Base-by-base conservation (phyloP, 306 rosid genomes). In the Canavalia gladiata region DNA sequence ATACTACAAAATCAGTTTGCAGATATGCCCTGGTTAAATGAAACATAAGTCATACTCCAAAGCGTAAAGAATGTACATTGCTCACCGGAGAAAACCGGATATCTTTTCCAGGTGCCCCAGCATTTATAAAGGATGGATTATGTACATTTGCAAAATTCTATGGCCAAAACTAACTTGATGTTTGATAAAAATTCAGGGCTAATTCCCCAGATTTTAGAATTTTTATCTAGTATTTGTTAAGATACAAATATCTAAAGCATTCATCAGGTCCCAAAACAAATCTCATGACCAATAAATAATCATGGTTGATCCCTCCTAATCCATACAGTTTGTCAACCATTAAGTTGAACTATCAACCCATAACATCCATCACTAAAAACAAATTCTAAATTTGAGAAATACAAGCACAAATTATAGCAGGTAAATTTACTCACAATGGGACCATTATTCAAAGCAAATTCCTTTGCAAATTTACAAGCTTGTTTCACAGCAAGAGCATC, bases 401-500 rank as follows among this genome's bases (percentile, higher is more conserved):
- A 57, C 1, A 11, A 70, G 25, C 58, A 55, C 52, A 68, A 56
- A 52, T 39, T 60, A 13, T 5, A 30, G 49, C 8, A 69, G 59
- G 74, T 28, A 13, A 66, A 77, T 43, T 80, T 58, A 90, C 98
- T 90, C 88, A 94, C 98, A 79, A 94, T 79, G n/a, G 98, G 98
- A 60, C 98, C 98, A 59, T 91, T 94, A 86, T 90, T 89, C 90
- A 94, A 87, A 81, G 90, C 97, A 69, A 90, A 85, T 81, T 94
- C 97, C 84, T 94, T 94, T 1, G 98, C 97, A 72, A 89, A 94
- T 75, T 87, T 91, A 92, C 98, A 91, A 57, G 94, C 97, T 81
- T 91, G 98, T 85, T 94, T 94, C 78, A 94, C 98, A 7, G 97
- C 98, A 77, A 94, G 83, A 63, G 63, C 97, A 82, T 94, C 98